phyloP scores from a whole-genome alignment of 176 grass and related monocot genomes.

The Tillandsia fasciculata region DNA sequence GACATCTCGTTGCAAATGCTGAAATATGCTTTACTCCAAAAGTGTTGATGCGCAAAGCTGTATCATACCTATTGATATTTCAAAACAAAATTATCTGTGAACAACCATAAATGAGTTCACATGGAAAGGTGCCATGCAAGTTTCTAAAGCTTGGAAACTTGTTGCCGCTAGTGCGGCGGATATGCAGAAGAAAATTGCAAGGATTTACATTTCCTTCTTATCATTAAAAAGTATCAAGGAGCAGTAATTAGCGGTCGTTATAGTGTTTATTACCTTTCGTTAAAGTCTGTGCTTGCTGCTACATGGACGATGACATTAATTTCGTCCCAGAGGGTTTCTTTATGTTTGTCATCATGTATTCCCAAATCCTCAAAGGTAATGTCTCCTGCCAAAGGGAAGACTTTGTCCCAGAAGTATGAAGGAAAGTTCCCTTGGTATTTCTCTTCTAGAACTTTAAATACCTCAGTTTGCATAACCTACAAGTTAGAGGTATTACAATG shows the following conservation, averaged over 20 bases:
- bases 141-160: too few species aligned
- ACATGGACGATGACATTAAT: not conserved
- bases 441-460: not conserved
- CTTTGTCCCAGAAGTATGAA: not conserved
- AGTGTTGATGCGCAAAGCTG: slow-evolving; percentile 7
- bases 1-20: not conserved
- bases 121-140: too few species aligned
- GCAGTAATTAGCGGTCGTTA: not conserved
- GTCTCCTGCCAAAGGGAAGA: not conserved
- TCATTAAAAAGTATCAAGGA: too few species aligned
- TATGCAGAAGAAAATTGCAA: too few species aligned
- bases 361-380: not conserved
- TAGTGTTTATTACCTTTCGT: not conserved
- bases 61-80: slow-evolving; percentile 9
- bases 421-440: not conserved
- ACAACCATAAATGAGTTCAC: too few species aligned
- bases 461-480: not conserved
- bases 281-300: not conserved
- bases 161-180: too few species aligned
- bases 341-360: not conserved
- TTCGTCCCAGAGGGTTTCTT: not conserved
- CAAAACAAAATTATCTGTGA: not conserved
- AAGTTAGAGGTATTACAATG: not conserved
- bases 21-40: not conserved
- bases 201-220: too few species aligned